Evolutionary conservation across 1,139 yeast species (phyloP), one percentile per base, ranked within the genome.

Genomic region (Ogataea hybrid): DNA sequence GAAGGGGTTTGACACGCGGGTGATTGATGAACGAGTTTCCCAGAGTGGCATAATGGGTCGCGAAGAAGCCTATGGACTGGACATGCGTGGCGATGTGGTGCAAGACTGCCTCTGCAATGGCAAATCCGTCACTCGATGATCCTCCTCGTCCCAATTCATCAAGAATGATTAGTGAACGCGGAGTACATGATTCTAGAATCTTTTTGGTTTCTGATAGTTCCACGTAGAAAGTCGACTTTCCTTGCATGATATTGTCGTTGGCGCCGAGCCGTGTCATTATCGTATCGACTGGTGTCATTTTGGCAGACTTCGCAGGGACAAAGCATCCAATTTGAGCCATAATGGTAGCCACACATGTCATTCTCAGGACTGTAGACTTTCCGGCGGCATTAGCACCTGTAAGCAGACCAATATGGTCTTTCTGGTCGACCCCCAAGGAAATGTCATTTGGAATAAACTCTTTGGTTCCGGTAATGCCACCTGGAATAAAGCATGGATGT

Each of bases 381-480:
- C 99, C 99, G 2, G 98, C 98, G 1, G 98, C 97, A 64, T 92
- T 92, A 4, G 99, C 98, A 49, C 98, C 98, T 0, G 98, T 94
- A 45, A 94, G 68, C 39, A 92, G 70, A 0, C 95, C 94, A 56
- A 94, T 70, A 48, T 79, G 82, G n/a, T 65, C 52, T 22, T 61
- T 57, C 44, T 44, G 39, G 6, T 63, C 65, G 3, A 88, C 86
- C n/a, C 98, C 98, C 23, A 92, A 68, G 10, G 65, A 57, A 16
- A 94, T 71, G 60, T 89, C 95, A 61, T 92, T 94, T 5, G 98
- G 97, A 48, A 92, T 89, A 56, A 90, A 92, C 32, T 87, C 95
- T 45, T 71, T 75, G 1, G 79, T 70, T 0, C 81, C 76, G 6
- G 77, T 67, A 17, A 70, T 63, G 5, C 78, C 78, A 11, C 67